Evolutionary conservation across 371 early-diverging fungal genomes (phyloP), one percentile per base, ranked within the genome.

Genomic region (Nematocida ironsii): DNA sequence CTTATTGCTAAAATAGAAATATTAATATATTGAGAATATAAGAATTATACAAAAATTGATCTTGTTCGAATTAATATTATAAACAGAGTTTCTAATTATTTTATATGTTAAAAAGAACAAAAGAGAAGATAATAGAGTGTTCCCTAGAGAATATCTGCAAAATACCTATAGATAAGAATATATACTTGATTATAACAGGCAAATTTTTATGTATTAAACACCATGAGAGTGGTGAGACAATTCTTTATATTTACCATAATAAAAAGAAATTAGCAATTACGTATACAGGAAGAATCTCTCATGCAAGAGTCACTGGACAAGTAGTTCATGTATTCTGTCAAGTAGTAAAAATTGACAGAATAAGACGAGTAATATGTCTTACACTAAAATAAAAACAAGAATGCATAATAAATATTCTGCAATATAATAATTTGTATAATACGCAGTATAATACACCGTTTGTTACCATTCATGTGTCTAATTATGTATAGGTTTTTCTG

Each of bases 41-140:
- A 27, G 33, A 27, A 27, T 27, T 27, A 27, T 27, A 2, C 33
- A 27, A 27, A 27, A 27, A 27, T 27, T 27, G 33, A 27, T 27
- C 33, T 27, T 27, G 33, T 27, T 27, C 33, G 33, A 27, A 27
- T 27, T 27, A 27, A 27, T 27, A 0, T 27, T 27, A 27, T 27
- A 27, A 27, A 27, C 33, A 27, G 33, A 27, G 33, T 27, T 27
- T 27, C 33, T 27, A 27, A 27, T 27, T 27, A 27, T 27, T 27
- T 27, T 27, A 27, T 27, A 27, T 27, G 69, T 71, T 71, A 16
- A 50, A 9, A n/a, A 20, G 39, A n/a, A 56, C 45, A 71, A 9
- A 52, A 25, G 72, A 71, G 23, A 71, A 57, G 33, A 33, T 71
- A 57, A 44, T n/a, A 23, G 60, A 58, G 33, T 58, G 60, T 39